Evolutionary conservation across 805 yeast genomes (phyloP).

Genomic region (Saccharomycopsis fodiens): DNA sequence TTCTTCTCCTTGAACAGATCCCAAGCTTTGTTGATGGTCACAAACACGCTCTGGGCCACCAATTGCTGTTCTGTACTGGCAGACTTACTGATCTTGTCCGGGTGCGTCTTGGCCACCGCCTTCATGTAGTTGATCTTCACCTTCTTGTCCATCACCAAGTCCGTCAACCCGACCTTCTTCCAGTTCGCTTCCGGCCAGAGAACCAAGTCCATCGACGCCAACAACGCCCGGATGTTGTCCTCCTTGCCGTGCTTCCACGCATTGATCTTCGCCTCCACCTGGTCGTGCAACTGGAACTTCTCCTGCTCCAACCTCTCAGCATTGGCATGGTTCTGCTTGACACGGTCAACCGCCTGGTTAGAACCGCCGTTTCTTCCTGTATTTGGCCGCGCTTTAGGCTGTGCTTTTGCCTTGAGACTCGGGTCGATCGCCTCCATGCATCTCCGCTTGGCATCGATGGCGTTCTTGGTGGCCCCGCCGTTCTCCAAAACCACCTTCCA

Average conservation of each 20-base stretch:
- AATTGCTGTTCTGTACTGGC: conserved; percentile 64
- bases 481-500: conserved; percentile 59
- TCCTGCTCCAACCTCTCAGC: conserved; percentile 47
- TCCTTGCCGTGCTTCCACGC: conserved; percentile 72
- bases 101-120: conserved; percentile 83
- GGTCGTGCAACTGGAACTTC: conserved; percentile 55
- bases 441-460: conserved; percentile 77
- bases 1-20: conserved; percentile 64
- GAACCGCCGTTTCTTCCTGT: conserved; percentile 9
- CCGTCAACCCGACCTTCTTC: conserved; percentile 60
- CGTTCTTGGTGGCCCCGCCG: conserved; percentile 56
- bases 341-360: conserved; percentile 42
- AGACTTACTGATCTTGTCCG: conserved; percentile 65
- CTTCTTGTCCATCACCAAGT: conserved; percentile 80
- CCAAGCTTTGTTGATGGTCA: conserved; percentile 84
- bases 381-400: conserved; percentile 3
- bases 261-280: conserved; percentile 45
- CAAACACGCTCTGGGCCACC: conserved; percentile 83
- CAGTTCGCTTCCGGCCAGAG: conserved; percentile 62
- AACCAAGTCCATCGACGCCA: conserved; percentile 60
- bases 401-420: conserved; percentile 26
- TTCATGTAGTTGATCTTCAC: conserved; percentile 86
- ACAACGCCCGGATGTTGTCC: conserved; percentile 69
- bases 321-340: conserved; percentile 39
- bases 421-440: conserved; percentile 64